These are phyloP conservation scores for Colletotrichum sidae DNA, from an alignment of 2,329 filamentous ascomycete species.

Conservation along the genomic window DNA sequence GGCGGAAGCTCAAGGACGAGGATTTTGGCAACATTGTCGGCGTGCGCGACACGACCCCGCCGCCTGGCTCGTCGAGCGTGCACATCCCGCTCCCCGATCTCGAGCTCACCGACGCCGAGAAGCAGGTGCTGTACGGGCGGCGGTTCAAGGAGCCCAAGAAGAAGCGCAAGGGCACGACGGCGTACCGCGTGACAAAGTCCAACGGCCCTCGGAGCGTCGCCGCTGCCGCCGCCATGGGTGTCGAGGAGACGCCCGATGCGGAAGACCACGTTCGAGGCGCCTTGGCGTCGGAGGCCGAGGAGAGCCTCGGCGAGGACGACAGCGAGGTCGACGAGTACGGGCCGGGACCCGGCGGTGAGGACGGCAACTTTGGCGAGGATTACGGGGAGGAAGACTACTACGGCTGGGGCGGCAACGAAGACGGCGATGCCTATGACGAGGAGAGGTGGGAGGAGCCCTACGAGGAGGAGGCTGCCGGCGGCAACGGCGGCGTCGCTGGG, in stretches of 20 bases:
- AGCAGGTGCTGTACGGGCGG: conserved; percentile 47
- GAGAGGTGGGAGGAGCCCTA: conserved; percentile 38
- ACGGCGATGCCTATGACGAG: conserved; percentile 42
- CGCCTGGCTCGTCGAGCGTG: conserved; percentile 43
- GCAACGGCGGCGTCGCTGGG: neutral
- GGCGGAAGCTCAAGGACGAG: conserved; percentile 60
- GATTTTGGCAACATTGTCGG: conserved; percentile 59
- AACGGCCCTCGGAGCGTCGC: conserved; percentile 28
- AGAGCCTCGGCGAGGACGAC: conserved; percentile 47
- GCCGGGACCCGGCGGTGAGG: conserved; percentile 39
- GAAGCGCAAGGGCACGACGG: conserved; percentile 38
- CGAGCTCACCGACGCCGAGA: conserved; percentile 52
- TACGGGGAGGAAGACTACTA: conserved; percentile 39
- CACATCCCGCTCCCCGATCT: conserved; percentile 53
- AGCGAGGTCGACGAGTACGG: conserved; percentile 44
- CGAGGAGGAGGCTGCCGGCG: conserved; percentile 41
- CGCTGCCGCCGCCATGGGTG: conserved; percentile 21
- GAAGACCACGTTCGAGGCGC: conserved; percentile 23
- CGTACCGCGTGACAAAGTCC: conserved; percentile 39
- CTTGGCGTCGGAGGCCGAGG: conserved; percentile 30
- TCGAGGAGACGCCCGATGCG: neutral
- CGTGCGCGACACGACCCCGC: conserved; percentile 48
- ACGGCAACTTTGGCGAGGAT: conserved; percentile 27
- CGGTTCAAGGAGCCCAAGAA: conserved; percentile 44
- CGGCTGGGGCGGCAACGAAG: conserved; percentile 41